phyloP scores from a whole-genome alignment of 1,139 yeast species.

The Saccharomycopsis phalli region DNA sequence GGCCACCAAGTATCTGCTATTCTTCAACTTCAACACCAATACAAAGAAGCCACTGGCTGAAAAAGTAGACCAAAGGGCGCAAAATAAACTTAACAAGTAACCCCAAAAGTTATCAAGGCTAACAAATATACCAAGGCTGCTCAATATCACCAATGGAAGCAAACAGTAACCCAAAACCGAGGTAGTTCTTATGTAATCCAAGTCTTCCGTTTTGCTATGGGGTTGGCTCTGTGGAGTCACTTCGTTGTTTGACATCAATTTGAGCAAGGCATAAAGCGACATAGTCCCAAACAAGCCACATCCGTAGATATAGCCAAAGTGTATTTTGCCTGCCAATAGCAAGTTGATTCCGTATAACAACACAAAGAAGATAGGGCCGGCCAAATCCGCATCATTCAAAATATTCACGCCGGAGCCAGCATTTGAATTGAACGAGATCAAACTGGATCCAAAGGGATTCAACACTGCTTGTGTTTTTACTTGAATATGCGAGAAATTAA shows the following conservation, averaged over 20 bases:
- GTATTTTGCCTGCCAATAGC: conserved; percentile 81
- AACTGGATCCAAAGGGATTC: conserved; percentile 56
- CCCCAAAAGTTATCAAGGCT: conserved; percentile 70
- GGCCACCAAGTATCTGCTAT: conserved; percentile 85
- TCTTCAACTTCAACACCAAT: conserved; percentile 70
- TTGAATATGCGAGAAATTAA: conserved; percentile 81
- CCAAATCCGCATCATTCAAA: conserved; percentile 85
- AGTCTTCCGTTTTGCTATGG: conserved; percentile 27
- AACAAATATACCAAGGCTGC: conserved; percentile 64
- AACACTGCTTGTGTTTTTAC: conserved; percentile 81
- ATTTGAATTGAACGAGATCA: not conserved
- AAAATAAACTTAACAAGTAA: conserved; percentile 55
- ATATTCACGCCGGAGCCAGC: conserved; percentile 32
- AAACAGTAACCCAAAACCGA: conserved; percentile 92
- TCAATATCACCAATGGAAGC: conserved; percentile 75
- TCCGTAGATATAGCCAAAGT: conserved; percentile 94
- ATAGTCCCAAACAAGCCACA: conserved; percentile 89
- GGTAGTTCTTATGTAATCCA: conserved; percentile 71
- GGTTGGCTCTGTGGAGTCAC: conserved; percentile 22
- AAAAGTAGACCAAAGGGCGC: conserved; percentile 90
- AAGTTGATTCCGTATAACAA: conserved; percentile 80
- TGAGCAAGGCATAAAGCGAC: conserved; percentile 74
- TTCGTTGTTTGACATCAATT: conserved; percentile 58
- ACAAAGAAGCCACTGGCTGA: conserved; percentile 93
- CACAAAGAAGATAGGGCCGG: conserved; percentile 91